phyloP scores from a whole-genome alignment of 371 early-diverging fungal genomes.

The Dinochytrium kinnereticum region DNA sequence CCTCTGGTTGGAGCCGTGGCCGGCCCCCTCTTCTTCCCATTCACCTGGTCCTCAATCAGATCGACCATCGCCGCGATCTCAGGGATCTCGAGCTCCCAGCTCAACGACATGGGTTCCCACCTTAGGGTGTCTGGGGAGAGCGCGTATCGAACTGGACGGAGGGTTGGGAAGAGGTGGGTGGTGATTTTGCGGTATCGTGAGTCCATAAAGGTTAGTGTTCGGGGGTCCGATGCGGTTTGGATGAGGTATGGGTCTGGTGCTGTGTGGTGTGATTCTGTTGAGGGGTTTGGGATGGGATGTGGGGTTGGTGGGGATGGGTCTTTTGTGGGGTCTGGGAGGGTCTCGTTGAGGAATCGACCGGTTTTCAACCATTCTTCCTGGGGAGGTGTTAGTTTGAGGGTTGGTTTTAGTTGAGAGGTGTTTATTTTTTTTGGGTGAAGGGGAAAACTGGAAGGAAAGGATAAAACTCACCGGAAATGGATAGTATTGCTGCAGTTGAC shows the following conservation, averaged over 20 bases:
- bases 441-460: neutral
- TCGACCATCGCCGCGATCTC: conserved; percentile 13
- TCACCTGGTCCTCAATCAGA: neutral
- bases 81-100: conserved; percentile 17
- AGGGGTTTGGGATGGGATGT: neutral
- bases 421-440: neutral
- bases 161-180: conserved; percentile 14
- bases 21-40: neutral
- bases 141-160: conserved; percentile 1
- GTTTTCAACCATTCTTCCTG: conserved; percentile 14
- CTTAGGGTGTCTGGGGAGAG: neutral
- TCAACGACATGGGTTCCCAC: conserved; percentile 11
- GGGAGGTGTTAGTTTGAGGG: neutral
- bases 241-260: neutral
- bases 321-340: neutral
- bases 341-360: neutral
- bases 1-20: neutral
- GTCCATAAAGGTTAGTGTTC: neutral
- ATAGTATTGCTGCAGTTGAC: conserved; percentile 1
- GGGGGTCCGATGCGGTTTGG: neutral
- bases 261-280: neutral
- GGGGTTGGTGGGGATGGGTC: neutral
- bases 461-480: conserved; percentile 1
- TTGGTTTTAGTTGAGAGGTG: neutral
- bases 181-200: neutral